Conservation (phyloP, 495 filamentous ascomycete species). For the Cenococcum geophilum region DNA sequence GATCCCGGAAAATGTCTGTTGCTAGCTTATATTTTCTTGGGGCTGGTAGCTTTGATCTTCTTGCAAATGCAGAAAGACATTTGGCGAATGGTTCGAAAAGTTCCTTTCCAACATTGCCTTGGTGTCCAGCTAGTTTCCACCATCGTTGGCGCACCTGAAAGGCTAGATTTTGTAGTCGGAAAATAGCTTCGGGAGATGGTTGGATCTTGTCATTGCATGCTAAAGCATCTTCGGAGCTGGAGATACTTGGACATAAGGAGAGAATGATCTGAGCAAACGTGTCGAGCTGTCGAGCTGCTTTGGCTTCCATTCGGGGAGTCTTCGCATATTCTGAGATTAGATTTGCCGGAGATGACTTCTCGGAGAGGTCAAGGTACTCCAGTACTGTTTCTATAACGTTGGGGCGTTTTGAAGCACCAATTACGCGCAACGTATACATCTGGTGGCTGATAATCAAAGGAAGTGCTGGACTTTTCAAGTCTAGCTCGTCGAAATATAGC, state of each 20-base stretch:
- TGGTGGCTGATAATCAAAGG: slow-evolving; percentile 37
- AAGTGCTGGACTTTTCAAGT: slow-evolving; percentile 24
- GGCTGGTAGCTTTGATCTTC: slow-evolving; percentile 40
- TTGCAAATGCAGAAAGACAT: slow-evolving; percentile 56
- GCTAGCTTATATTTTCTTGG: slow-evolving; percentile 32
- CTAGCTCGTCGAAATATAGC: slow-evolving; percentile 48
- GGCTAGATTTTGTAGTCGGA: slow-evolving; percentile 62
- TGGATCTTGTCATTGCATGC: slow-evolving; percentile 46
- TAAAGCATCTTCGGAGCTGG: slow-evolving; percentile 47
- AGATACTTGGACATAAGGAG: slow-evolving; percentile 54
- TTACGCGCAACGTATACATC: slow-evolving; percentile 47
- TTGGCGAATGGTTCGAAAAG: slow-evolving; percentile 61
- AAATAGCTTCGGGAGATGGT: slow-evolving; percentile 52
- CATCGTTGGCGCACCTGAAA: slow-evolving; percentile 59
- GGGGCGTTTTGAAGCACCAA: slow-evolving; percentile 41
- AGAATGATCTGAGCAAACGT: slow-evolving; percentile 60
- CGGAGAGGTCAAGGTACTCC: slow-evolving; percentile 42
- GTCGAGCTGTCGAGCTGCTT: slow-evolving; percentile 65
- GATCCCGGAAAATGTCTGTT: slow-evolving; percentile 13
- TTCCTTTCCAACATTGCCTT: slow-evolving; percentile 61
- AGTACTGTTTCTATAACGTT: slow-evolving; percentile 29
- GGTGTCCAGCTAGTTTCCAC: slow-evolving; percentile 67
- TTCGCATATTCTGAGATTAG: slow-evolving; percentile 53
- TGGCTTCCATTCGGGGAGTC: slow-evolving; percentile 45
- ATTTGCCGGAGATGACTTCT: slow-evolving; percentile 57